A percentile compares a stretch with the other conserved stretches of the same genome.
These are phyloP conservation scores for Bipolaris victoriae DNA, from an alignment of 2,329 filamentous ascomycete species.

Conservation along the genomic window DNA sequence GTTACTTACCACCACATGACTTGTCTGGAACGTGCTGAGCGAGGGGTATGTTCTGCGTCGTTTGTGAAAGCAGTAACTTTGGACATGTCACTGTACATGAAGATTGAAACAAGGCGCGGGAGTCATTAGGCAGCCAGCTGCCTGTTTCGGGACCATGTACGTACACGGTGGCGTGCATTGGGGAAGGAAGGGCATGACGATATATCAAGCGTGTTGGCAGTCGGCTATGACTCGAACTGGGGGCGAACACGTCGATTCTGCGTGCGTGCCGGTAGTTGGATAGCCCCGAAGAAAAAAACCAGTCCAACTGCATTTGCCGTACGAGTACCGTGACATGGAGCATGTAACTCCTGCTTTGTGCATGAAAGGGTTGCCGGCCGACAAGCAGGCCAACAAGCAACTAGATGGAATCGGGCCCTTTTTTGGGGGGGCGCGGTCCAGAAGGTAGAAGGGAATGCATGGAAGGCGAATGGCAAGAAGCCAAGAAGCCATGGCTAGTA, in stretches of 20 bases:
- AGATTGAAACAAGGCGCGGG: not conserved
- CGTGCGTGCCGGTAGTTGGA: too few relatives aligned
- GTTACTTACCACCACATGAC: too few relatives aligned
- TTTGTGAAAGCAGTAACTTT: too few relatives aligned
- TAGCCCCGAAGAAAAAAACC: too few relatives aligned
- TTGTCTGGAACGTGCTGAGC: too few relatives aligned
- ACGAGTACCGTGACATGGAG: not conserved
- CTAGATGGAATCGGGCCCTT: too few relatives aligned
- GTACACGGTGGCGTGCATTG: slow-evolving; percentile 4
- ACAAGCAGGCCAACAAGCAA: not conserved
- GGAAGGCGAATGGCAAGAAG: not conserved
- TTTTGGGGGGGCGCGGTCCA: too few relatives aligned
- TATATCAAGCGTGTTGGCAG: not conserved
- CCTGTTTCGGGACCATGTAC: not conserved
- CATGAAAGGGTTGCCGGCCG: not conserved
- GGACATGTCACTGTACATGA: too few relatives aligned
- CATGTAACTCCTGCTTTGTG: not conserved
- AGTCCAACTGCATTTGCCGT: too few relatives aligned
- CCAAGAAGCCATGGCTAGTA: slow-evolving; percentile 2
- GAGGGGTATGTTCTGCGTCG: too few relatives aligned
- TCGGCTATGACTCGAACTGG: not conserved
- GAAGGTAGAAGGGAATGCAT: not conserved
- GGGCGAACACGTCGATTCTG: not conserved
- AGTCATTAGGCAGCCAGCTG: not conserved
- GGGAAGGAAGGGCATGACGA: not conserved